Base-by-base conservation (phyloP, 495 filamentous ascomycete species). In the Xylaria scruposa region DNA sequence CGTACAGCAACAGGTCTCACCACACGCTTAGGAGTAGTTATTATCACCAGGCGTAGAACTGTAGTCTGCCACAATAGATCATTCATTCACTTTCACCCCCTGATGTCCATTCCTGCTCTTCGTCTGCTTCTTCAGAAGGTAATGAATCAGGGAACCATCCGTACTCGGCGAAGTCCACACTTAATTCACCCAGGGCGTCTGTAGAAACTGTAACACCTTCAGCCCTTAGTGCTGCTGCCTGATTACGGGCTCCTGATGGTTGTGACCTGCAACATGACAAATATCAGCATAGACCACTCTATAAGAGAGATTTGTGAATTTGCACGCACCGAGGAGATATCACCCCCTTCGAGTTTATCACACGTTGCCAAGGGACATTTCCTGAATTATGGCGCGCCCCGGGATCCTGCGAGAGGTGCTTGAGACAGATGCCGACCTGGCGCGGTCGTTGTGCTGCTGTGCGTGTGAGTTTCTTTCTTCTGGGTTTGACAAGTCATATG, bases 301-400 rank as follows among this genome's bases (percentile, higher is more conserved):
- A 36, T 36, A 36, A 36, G 33, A 36, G 4, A 36, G 33, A 36
- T 36, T 36, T 7, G 36, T 38, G 1, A 68, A 10, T 17, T 19
- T 60, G 40, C 44, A 71, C 76, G 31, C 75, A 97, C 93, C 94
- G 88, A 42, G 91, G 92, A 40, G 94, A 95, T 73, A 98, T 94
- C 70, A 89, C 85, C 21, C 94, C 94, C 80, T 93, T 95, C 3
- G 92, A 80, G 76, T 95, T 97, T 72, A 98, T 92, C 13, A 98
- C 94, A 59, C 95, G 85, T 83, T 98, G 95, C 95, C 95, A 98
- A 4, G 95, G 95, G 13, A 97, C 94, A 74, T 93, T 97, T 21
- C 81, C 85, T 68, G 86, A 82, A 76, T 97, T 88, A 81, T 90
- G 97, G 70, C 75, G 81, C 66, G 72, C 72, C 46, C 76, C 79